Evolutionary conservation across 352 stramenopile genomes (phyloP).

Genomic region (Chrysophaeum taylorii): DNA sequence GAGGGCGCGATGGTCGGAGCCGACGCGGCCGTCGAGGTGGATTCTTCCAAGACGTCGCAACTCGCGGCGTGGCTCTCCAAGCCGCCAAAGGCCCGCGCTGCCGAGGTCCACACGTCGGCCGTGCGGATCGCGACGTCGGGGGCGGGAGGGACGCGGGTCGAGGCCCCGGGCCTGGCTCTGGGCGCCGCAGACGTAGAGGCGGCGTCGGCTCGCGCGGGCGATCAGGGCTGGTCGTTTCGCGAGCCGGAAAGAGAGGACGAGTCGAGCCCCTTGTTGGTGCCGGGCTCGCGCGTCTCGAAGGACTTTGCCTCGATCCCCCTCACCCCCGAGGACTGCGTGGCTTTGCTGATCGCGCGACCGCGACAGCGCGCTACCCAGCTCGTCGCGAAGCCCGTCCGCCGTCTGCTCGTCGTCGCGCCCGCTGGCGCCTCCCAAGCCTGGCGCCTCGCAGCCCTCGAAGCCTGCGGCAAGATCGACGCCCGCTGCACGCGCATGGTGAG

Average conservation of each 20-base stretch:
- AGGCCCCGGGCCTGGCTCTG: neutral
- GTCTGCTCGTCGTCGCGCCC: neutral
- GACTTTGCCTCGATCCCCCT: too few species aligned
- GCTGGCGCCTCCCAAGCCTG: neutral
- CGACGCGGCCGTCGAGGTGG: too few species aligned
- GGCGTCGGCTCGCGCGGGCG: too few species aligned
- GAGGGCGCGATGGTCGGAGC: too few species aligned
- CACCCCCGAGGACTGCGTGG: neutral
- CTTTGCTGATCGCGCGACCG: neutral
- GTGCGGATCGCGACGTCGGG: too few species aligned
- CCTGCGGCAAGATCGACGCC: neutral
- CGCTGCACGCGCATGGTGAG: neutral
- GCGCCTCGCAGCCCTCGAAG: neutral
- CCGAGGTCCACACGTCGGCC: neutral
- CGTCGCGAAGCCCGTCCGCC: neutral
- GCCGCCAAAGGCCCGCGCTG: neutral
- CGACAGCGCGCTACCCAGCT: slow-evolving; percentile 4
- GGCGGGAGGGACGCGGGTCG: neutral
- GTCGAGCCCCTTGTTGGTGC: too few species aligned
- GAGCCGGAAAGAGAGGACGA: too few species aligned
- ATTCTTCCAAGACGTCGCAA: neutral
- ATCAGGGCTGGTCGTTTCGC: too few species aligned
- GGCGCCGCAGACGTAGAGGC: neutral
- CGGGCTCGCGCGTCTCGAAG: too few species aligned
- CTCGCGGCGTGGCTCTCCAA: neutral